These are phyloP conservation scores for Neocucurbitaria cava DNA, from an alignment of 2,329 filamentous ascomycete genomes.

Conservation along the genomic window DNA sequence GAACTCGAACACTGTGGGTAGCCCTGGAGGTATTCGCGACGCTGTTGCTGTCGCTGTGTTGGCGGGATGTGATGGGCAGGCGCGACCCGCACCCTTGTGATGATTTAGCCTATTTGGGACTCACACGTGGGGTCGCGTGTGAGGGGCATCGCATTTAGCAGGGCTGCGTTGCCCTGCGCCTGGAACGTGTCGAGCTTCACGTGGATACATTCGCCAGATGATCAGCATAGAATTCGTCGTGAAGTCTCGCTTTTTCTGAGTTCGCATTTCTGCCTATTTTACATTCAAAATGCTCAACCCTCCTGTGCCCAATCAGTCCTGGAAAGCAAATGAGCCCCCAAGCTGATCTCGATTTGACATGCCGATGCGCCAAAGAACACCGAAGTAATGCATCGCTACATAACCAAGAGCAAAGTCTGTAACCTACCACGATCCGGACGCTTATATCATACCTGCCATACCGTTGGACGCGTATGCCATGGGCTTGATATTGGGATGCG, in stretches of 20 bases:
- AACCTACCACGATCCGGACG: constrained; percentile 5
- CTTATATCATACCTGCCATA: constrained; percentile 75
- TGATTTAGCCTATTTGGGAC: constrained; percentile 10
- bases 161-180: background rate
- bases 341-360: constrained; percentile 27
- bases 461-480: constrained; percentile 91
- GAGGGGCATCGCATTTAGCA: constrained; percentile 16
- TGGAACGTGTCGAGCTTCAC: constrained; percentile 2
- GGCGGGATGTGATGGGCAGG: constrained; percentile 2
- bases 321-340: constrained; percentile 22
- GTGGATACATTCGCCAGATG: background rate
- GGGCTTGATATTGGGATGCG: constrained; percentile 92
- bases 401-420: constrained; percentile 22
- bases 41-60: constrained; percentile 14
- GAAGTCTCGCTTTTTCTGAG: background rate
- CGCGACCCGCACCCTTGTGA: constrained; percentile 9
- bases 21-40: too few relatives aligned
- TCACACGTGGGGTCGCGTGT: constrained; percentile 17
- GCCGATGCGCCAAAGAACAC: constrained; percentile 47
- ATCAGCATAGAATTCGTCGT: background rate
- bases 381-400: constrained; percentile 45
- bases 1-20: too few relatives aligned
- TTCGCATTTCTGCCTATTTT: constrained; percentile 8
- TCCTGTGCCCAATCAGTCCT: constrained; percentile 14
- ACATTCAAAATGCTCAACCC: constrained; percentile 14